Percentiles rank a stretch among this genome's conserved stretches.
Evolutionary conservation across 176 grass and related monocot genomes (phyloP).

Genomic region (Rhynchospora pubera): DNA sequence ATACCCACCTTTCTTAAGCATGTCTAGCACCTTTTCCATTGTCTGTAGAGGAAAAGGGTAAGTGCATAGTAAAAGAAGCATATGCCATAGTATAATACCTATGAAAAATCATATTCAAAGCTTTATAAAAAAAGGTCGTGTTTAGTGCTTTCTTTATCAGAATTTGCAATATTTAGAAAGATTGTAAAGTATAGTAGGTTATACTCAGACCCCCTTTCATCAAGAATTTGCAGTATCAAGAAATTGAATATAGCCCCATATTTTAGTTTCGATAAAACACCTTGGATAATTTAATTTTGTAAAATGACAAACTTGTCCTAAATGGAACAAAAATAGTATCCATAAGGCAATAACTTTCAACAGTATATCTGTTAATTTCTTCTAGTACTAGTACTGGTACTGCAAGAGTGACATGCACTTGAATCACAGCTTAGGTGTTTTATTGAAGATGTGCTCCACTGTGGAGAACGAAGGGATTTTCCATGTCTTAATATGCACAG

Average conservation of each 20-base stretch:
- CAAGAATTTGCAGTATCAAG: background rate
- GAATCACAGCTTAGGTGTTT: background rate
- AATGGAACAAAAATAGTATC: background rate
- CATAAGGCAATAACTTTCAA: background rate
- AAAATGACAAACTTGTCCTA: background rate
- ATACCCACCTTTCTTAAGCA: constrained; percentile 56
- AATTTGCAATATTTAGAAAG: too few species aligned
- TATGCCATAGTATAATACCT: background rate
- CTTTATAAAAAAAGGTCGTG: too few species aligned
- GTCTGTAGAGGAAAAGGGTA: constrained; percentile 36
- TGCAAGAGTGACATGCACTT: background rate
- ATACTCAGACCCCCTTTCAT: background rate
- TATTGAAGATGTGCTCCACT: background rate
- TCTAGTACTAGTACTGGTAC: background rate
- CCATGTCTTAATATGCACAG: background rate
- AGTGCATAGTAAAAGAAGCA: background rate
- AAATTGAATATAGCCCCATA: background rate
- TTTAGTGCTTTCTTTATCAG: too few species aligned
- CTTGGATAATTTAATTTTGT: background rate
- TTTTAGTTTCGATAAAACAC: background rate
- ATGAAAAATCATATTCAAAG: background rate
- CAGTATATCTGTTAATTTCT: background rate
- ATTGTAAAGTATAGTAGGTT: background rate
- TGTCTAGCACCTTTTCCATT: constrained; percentile 87
- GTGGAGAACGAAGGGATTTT: background rate